Evolutionary conservation across 768 basidiomycete species (phyloP), one percentile per base, ranked within the genome.

Genomic region (Lactifluus pinguis): DNA sequence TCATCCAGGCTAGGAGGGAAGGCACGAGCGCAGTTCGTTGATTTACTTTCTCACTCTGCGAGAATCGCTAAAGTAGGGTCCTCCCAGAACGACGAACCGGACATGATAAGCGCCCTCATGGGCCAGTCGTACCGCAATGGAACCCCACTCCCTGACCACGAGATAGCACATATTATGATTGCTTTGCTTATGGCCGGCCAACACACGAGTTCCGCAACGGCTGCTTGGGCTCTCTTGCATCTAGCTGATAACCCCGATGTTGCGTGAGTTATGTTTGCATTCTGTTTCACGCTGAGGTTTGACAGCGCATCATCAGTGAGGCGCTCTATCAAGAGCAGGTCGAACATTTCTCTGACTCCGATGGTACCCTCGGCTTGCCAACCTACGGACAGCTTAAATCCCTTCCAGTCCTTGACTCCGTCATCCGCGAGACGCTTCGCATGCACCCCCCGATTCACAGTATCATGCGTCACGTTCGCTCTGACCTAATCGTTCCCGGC

Each of bases 171-270:
- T 71, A 95, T 99, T 70, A 85, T 99, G 87, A 99, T 98, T 69
- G 97, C 97, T 15, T 82, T 99, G 49, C 85, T 99, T 65, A 98
- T 99, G 97, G 97, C 97, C 48, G 97, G 97, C 42, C 97, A 99
- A 75, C 97, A 99, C 74, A 99, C 97, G 0, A 92, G 89, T 67
- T 97, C 97, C 14, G 87, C 97, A 2, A 87, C 92, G 21, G 85
- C 85, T 36, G 87, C 93, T 10, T 99, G 97, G 97, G 71, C 86
- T 15, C 78, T 98, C 42, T 82, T 98, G 47, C 92, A 97, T 69
- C 72, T 98, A 34, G 95, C 94, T 32, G 76, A 82, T 64, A 81
- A 85, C 50, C 81, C 80, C 1, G 83, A 89, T 29, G 68, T 95
- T 62, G 84, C 82, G 91, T 94, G 70, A 68, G 87, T 81, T 11